Percentiles rank a stretch among this genome's conserved stretches.
These are phyloP conservation scores for Elsinoe fawcettii DNA, from an alignment of 2,329 filamentous ascomycete species.

Conservation along the genomic window DNA sequence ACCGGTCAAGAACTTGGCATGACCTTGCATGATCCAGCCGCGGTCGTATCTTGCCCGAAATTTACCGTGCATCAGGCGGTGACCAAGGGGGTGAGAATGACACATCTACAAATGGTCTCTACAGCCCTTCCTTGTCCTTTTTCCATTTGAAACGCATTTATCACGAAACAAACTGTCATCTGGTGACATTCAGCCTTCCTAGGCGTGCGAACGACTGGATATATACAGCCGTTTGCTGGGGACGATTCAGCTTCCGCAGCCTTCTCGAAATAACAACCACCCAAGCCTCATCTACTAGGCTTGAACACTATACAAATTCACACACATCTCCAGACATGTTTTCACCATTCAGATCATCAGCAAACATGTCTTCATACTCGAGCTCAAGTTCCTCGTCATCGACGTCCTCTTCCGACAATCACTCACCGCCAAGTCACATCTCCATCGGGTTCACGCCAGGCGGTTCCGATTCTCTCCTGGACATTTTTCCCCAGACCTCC, in stretches of 20 bases:
- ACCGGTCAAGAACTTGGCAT: slow-evolving; percentile 8
- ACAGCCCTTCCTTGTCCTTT: slow-evolving; percentile 2
- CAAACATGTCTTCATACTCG: slow-evolving; percentile 18
- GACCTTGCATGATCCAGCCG: slow-evolving; percentile 13
- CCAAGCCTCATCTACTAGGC: slow-evolving; percentile 3
- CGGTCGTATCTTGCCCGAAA: slow-evolving; percentile 10
- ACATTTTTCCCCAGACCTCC: slow-evolving; percentile 18
- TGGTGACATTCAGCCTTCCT: slow-evolving; percentile 13
- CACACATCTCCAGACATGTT: slow-evolving; percentile 6
- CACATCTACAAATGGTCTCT: slow-evolving; percentile 5
- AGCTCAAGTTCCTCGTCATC: slow-evolving; percentile 18
- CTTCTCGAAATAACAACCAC: slow-evolving; percentile 16
- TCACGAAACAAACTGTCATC: slow-evolving; percentile 16
- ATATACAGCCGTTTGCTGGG: slow-evolving; percentile 15
- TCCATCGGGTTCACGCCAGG: slow-evolving; percentile 19
- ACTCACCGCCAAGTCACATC: slow-evolving; percentile 18
- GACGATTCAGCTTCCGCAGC: slow-evolving; percentile 14
- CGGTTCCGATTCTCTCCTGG: slow-evolving; percentile 17
- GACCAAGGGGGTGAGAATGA: slow-evolving; percentile 14
- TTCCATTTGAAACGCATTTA: slow-evolving; percentile 10
- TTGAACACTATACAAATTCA: slow-evolving; percentile 2
- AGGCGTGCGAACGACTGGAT: background rate
- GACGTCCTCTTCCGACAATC: slow-evolving; percentile 17
- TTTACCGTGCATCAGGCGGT: slow-evolving; percentile 12
- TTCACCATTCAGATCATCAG: slow-evolving; percentile 15